Evolutionary conservation across 352 stramenopile species (phyloP).

Genomic region (Pythium volutum): DNA sequence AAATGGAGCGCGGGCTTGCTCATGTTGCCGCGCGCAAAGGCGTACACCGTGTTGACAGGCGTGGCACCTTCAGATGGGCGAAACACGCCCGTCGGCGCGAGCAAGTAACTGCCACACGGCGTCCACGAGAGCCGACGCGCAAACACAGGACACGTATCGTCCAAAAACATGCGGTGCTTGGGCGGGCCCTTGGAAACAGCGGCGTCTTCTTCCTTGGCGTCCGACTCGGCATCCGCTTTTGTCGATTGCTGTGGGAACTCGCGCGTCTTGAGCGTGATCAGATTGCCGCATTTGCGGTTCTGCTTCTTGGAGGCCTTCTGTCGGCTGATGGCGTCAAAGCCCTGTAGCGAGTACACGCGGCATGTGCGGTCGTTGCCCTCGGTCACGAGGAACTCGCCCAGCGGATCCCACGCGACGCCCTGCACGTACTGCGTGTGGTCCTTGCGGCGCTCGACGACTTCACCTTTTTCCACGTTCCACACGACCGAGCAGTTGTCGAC

Average conservation of each 20-base stretch:
- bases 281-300: slow-evolving; percentile 64
- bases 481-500: slow-evolving; percentile 92
- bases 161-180: slow-evolving; percentile 90
- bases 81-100: slow-evolving; percentile 84
- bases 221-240: neutral
- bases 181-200: slow-evolving; percentile 17
- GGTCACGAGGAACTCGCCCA: slow-evolving; percentile 92
- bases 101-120: slow-evolving; percentile 90
- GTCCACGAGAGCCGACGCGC: slow-evolving; percentile 92
- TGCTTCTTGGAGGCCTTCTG: slow-evolving; percentile 58
- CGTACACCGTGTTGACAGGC: slow-evolving; percentile 87
- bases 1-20: slow-evolving; percentile 91
- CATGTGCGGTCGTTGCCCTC: slow-evolving; percentile 94
- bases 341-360: slow-evolving; percentile 87
- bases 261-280: slow-evolving; percentile 78
- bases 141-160: slow-evolving; percentile 95
- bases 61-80: slow-evolving; percentile 38
- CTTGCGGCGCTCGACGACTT: slow-evolving; percentile 80
- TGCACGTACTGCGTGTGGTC: slow-evolving; percentile 97
- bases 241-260: slow-evolving; percentile 37
- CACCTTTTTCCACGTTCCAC: slow-evolving; percentile 77
- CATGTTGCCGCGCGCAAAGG: slow-evolving; percentile 93
- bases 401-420: slow-evolving; percentile 94
- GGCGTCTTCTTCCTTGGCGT: slow-evolving; percentile 15
- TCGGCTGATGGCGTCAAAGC: slow-evolving; percentile 47